Conservation (phyloP, 179 eudicot species). For the Beta corolliflora region DNA sequence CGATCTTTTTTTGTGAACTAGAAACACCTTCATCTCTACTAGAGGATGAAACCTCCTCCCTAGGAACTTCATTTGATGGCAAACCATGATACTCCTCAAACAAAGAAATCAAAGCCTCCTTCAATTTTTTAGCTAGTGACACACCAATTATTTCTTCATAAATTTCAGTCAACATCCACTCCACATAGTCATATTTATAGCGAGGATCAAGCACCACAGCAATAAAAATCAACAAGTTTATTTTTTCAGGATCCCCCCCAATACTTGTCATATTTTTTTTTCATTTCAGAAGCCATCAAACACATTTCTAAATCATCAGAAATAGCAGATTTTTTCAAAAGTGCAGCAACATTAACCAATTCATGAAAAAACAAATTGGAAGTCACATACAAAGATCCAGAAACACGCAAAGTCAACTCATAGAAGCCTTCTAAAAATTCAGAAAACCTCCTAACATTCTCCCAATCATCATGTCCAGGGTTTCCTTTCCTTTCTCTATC, state of each 20-base stretch:
- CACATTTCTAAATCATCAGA: neutral
- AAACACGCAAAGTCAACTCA: too few species aligned
- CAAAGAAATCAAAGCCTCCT: neutral
- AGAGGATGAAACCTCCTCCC: too few species aligned
- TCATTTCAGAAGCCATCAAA: neutral
- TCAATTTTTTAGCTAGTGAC: neutral
- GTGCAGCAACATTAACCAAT: too few species aligned
- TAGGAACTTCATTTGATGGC: too few species aligned
- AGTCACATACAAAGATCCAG: too few species aligned
- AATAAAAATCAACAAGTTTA: neutral
- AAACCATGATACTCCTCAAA: neutral
- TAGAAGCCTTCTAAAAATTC: too few species aligned
- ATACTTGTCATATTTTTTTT: constrained; percentile 15
- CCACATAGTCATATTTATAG: neutral
- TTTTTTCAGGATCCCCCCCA: neutral
- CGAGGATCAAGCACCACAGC: neutral
- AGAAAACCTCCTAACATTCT: too few species aligned
- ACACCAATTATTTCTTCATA: neutral
- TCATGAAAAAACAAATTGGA: too few species aligned
- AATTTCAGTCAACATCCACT: neutral
- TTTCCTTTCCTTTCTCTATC: neutral
- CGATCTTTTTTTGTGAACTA: neutral
- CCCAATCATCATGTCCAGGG: too few species aligned
- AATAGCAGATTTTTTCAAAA: too few species aligned
- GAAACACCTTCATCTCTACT: too few species aligned